Evolutionary conservation across 305 asterid genomes (phyloP).

Genomic region (Petunia hybrid): DNA sequence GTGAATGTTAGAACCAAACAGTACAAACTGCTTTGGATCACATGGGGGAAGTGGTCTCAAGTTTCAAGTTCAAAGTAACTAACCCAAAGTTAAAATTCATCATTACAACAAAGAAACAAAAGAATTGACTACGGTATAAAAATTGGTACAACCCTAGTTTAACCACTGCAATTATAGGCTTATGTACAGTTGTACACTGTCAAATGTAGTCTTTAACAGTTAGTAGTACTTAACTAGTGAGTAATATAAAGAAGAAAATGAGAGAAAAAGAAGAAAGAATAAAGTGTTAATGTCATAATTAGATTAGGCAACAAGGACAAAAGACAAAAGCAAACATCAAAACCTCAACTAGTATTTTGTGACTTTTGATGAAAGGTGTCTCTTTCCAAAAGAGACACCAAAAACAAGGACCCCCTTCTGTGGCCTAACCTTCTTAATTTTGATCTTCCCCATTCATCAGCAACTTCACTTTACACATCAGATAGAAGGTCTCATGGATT

Average conservation of each 20-base stretch:
- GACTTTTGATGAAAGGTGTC: constrained; percentile 52
- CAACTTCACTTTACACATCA: constrained; percentile 49
- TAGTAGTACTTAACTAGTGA: too few species aligned
- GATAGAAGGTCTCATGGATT: constrained; percentile 28
- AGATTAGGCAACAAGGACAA: constrained; percentile 29
- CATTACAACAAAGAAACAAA: neutral
- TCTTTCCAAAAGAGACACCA: constrained; percentile 45
- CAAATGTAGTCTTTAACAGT: neutral
- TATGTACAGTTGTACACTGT: neutral
- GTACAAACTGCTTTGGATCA: constrained; percentile 10
- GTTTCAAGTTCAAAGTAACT: constrained; percentile 16
- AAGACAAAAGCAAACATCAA: constrained; percentile 42
- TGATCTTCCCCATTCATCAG: constrained; percentile 33
- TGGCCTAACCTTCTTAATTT: constrained; percentile 35
- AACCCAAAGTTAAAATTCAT: neutral
- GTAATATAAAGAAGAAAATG: neutral
- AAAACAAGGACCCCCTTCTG: constrained; percentile 37
- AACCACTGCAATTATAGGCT: neutral
- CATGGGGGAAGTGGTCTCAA: constrained; percentile 24
- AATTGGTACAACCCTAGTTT: neutral
- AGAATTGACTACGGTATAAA: neutral
- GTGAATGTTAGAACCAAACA: constrained; percentile 18
- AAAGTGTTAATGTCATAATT: constrained; percentile 31
- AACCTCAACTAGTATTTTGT: constrained; percentile 43
- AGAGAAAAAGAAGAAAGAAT: neutral